These are phyloP conservation scores for Candida koratica DNA, from an alignment of 805 yeast genomes.

Conservation along the genomic window DNA sequence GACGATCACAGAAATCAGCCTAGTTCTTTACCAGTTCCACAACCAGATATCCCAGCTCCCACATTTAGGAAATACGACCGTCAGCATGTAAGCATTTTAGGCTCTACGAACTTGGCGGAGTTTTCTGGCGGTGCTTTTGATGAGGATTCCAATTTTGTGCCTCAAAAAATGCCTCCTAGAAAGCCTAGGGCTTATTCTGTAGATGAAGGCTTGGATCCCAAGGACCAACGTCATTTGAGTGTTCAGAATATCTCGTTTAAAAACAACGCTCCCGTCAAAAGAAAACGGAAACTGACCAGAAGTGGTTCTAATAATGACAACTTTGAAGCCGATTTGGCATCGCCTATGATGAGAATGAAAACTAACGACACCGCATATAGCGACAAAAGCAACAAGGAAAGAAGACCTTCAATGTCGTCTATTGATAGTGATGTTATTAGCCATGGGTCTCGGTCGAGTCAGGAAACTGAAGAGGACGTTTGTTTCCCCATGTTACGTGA, in stretches of 20 bases:
- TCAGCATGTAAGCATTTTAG: conserved; percentile 12
- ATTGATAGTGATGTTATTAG: conserved; percentile 66
- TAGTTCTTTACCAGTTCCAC: conserved; percentile 29
- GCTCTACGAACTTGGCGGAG: neutral
- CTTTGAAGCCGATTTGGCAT: conserved; percentile 24
- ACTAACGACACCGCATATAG: conserved; percentile 23
- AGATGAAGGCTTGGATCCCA: conserved; percentile 16
- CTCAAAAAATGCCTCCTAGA: conserved; percentile 11
- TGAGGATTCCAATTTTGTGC: conserved; percentile 2
- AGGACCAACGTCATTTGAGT: conserved; percentile 15
- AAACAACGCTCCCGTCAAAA: conserved; percentile 6
- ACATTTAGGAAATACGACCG: neutral
- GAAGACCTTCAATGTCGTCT: conserved; percentile 34
- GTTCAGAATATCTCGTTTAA: conserved; percentile 7
- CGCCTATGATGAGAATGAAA: conserved; percentile 26
- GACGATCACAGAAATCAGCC: conserved; percentile 41
- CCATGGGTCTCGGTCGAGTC: conserved; percentile 71
- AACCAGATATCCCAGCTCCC: neutral
- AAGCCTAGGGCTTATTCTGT: conserved; percentile 12
- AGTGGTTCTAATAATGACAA: conserved; percentile 15
- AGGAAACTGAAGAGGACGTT: conserved; percentile 95
- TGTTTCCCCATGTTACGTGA: conserved; percentile 89
- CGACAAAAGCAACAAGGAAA: conserved; percentile 14
- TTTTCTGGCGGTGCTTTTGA: conserved; percentile 2
- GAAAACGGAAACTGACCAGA: conserved; percentile 12